A percentile compares a stretch with the other conserved stretches of the same genome.
Evolutionary conservation across 768 basidiomycete genomes (phyloP).

Genomic region (Suillus plorans): DNA sequence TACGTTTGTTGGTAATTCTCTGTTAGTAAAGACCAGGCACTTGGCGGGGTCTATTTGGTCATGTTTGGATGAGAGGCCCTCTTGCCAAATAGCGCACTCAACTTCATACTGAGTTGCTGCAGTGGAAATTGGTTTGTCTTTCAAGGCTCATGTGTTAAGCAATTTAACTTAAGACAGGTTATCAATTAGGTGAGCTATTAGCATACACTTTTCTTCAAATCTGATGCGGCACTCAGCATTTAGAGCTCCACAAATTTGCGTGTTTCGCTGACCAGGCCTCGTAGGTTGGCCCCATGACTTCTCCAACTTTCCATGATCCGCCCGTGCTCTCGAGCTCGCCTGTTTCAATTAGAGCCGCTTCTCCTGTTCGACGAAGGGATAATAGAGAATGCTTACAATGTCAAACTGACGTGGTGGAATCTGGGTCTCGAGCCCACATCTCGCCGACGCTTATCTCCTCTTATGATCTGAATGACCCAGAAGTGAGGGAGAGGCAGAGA

Average conservation of each 20-base stretch:
- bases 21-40: not conserved
- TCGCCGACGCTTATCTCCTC: slow-evolving; percentile 66
- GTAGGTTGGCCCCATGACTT: slow-evolving; percentile 32
- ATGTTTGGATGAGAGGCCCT: not conserved
- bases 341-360: slow-evolving; percentile 37
- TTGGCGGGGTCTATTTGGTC: not conserved
- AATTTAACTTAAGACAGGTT: not conserved
- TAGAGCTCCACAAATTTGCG: not conserved
- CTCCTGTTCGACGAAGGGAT: slow-evolving; percentile 39
- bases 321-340: slow-evolving; percentile 40
- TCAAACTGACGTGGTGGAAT: slow-evolving; percentile 41
- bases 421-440: slow-evolving; percentile 43
- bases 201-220: not conserved
- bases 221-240: not conserved
- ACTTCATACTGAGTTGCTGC: not conserved
- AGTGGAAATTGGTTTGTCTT: not conserved
- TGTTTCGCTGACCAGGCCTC: not conserved
- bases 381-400: slow-evolving; percentile 36
- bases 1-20: not conserved
- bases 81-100: not conserved
- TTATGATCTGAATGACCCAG: slow-evolving; percentile 68
- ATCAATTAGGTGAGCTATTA: not conserved
- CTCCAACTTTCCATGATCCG: slow-evolving; percentile 33
- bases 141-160: not conserved
- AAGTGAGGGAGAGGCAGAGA: slow-evolving; percentile 82